A percentile compares a stretch with the other conserved stretches of the same genome.
phyloP scores from a whole-genome alignment of 1,139 yeast genomes.

The Arxiozyma telluris region DNA sequence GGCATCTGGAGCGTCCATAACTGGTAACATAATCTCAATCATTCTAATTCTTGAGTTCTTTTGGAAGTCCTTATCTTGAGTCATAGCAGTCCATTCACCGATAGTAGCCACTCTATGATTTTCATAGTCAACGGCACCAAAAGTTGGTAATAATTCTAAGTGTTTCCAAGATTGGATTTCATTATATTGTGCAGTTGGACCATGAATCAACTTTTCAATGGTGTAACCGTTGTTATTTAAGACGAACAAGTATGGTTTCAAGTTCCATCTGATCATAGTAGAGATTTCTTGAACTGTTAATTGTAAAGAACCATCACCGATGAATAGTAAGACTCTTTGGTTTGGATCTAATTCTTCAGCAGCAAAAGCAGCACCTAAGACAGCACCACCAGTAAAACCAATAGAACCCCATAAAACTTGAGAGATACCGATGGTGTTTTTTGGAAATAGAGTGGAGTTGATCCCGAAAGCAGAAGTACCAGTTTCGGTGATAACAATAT shows the following conservation, averaged over 20 bases:
- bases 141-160: constrained; percentile 55
- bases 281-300: constrained; percentile 82
- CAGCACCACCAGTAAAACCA: constrained; percentile 80
- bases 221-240: constrained; percentile 85
- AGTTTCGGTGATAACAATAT: constrained; percentile 72
- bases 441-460: constrained; percentile 67
- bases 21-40: constrained; percentile 69
- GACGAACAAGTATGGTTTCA: constrained; percentile 72
- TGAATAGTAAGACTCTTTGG: constrained; percentile 72
- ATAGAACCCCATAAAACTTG: constrained; percentile 88
- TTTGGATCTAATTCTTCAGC: constrained; percentile 60
- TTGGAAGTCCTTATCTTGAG: constrained; percentile 42
- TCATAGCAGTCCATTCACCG: constrained; percentile 56
- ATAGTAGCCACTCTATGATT: constrained; percentile 47
- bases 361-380: constrained; percentile 76
- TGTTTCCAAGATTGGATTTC: constrained; percentile 81
- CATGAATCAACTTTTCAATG: constrained; percentile 82
- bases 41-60: constrained; percentile 50
- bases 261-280: constrained; percentile 71
- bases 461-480: constrained; percentile 88
- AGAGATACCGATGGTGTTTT: constrained; percentile 63
- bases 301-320: constrained; percentile 88
- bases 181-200: constrained; percentile 65
- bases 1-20: constrained; percentile 71
- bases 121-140: constrained; percentile 51